Conservation (phyloP, 78 protist genomes). For the Isochrysis galbana region DNA sequence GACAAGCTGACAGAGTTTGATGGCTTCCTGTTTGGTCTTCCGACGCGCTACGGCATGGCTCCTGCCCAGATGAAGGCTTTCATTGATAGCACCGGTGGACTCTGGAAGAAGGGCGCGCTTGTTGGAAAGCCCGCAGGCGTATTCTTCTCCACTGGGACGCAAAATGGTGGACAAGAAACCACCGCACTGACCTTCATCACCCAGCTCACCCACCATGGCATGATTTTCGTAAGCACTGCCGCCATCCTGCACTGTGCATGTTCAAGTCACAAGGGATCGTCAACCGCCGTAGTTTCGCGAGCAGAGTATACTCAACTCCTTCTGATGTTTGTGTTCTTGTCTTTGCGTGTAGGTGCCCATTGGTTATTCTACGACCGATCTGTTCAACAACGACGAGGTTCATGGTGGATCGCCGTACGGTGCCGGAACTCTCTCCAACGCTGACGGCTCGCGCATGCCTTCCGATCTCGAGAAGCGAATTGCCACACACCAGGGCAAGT, state of each 20-base stretch:
- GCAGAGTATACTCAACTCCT: background rate
- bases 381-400: background rate
- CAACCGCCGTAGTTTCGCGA: background rate
- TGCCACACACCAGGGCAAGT: slow-evolving; percentile 30
- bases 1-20: slow-evolving; percentile 46
- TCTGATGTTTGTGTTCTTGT: too few relatives aligned
- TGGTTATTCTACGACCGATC: background rate
- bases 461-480: slow-evolving; percentile 47
- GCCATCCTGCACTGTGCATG: too few relatives aligned
- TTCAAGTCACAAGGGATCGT: background rate
- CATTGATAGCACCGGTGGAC: slow-evolving; percentile 44
- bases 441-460: slow-evolving; percentile 64
- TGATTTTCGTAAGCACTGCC: too few relatives aligned
- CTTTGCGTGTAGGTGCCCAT: slow-evolving; percentile 21
- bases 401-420: slow-evolving; percentile 65
- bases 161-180: slow-evolving; percentile 66
- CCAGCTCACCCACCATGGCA: slow-evolving; percentile 52
- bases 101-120: slow-evolving; percentile 38
- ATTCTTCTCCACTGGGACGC: slow-evolving; percentile 52
- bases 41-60: slow-evolving; percentile 63
- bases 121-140: slow-evolving; percentile 63
- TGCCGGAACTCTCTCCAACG: slow-evolving; percentile 60
- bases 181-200: slow-evolving; percentile 38
- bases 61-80: slow-evolving; percentile 62
- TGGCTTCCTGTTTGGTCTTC: slow-evolving; percentile 53